Base-by-base conservation (phyloP, 495 filamentous ascomycete species). In the Penicillium fimorum region DNA sequence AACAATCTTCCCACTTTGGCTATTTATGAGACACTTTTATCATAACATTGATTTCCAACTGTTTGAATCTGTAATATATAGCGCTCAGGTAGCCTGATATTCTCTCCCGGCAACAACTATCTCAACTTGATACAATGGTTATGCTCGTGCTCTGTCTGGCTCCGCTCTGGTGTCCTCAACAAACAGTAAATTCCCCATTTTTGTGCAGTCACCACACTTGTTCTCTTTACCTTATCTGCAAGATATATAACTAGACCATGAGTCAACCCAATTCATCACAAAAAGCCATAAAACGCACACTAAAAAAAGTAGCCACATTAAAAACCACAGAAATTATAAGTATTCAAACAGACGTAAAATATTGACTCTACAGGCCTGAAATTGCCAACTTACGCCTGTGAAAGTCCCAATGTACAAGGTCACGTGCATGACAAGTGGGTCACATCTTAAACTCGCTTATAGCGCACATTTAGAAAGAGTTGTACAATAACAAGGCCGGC, bases 401-500 rank as follows among this genome's bases (percentile, higher is more conserved):
- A 5, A 10, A 7, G 17, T 12, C 18, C 17, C 18, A 0, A 22
- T 12, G 5, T 0, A 2, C 5, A 1, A 0, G 30, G 30, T 17
- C 45, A 47, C 27, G 45, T 47, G 45, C 7, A 18, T 0, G 11
- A 30, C 2, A 22, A 22, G 22, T 2, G 22, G 22, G 22, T 22
- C 22, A 22, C 22, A 22, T 1, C 2, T 22, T 2, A 22, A 22
- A 22, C 22, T 20, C 17, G 17, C 45, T 32, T 20, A 47, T 47
- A 8, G 10, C 1, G 4, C 25, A 47, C 27, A 12, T 32, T 32
- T 12, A 0, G 17, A 2, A n/a, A 0, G 0, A 17, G 4, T 1
- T 8, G 2, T 42, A 48, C 22, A 22, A 22, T 15, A 55, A 50
- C 0, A 13, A 52, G 70, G 70, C 69, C 71, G 64, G 73, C 73